These are phyloP conservation scores for Phaeophleospora eucalypticola DNA, from an alignment of 2,329 filamentous ascomycete species.

Conservation along the genomic window DNA sequence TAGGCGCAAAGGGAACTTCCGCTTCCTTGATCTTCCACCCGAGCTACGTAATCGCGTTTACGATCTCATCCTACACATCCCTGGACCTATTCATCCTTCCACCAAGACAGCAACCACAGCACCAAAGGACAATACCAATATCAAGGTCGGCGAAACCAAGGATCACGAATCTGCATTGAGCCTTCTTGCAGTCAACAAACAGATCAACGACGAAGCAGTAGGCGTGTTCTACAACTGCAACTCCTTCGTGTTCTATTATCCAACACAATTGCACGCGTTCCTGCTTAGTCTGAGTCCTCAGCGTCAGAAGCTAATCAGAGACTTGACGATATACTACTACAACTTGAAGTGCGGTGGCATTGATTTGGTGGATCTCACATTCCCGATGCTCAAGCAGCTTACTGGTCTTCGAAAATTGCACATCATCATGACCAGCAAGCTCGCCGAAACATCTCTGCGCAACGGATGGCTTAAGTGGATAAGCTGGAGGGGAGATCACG, in stretches of 20 bases:
- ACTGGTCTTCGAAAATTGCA: constrained; percentile 17
- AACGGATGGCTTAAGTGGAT: neutral
- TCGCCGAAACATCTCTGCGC: constrained; percentile 2
- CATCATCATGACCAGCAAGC: constrained; percentile 15
- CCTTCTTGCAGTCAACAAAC: constrained; percentile 23
- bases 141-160: neutral
- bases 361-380: constrained; percentile 18
- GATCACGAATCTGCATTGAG: constrained; percentile 19
- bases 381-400: constrained; percentile 19
- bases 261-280: constrained; percentile 23
- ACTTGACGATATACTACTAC: constrained; percentile 26
- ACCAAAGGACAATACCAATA: neutral
- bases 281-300: constrained; percentile 11
- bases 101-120: constrained; percentile 10
- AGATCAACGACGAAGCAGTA: constrained; percentile 25
- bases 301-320: constrained; percentile 17
- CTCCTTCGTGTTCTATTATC: constrained; percentile 27
- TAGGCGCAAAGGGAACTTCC: constrained; percentile 4
- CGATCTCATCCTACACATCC: constrained; percentile 15
- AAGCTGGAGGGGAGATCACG: neutral
- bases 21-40: constrained; percentile 23
- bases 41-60: constrained; percentile 30
- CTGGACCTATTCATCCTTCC: constrained; percentile 22
- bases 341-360: constrained; percentile 20
- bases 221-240: constrained; percentile 27